Evolutionary conservation across 306 rosid genomes (phyloP), one percentile per base, ranked within the genome.

Genomic region (Gastrolobium bilobum): DNA sequence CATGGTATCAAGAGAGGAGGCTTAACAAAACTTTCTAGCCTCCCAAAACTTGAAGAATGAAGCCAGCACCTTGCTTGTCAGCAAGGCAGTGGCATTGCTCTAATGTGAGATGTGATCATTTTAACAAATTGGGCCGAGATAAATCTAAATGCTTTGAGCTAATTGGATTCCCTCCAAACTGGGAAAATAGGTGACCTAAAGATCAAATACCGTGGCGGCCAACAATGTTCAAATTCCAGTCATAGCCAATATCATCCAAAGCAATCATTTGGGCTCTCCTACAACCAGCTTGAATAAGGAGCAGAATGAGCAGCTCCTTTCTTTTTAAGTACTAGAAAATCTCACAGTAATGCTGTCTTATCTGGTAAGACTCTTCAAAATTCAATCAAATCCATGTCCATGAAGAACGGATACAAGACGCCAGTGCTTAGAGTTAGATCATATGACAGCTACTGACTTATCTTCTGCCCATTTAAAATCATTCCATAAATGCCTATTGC

Each of bases 191-290:
- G 29, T 4, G 29, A 51, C 15, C 5, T 4, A n/a, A 5, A n/a
- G 57, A 51, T 51, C 29, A 51, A n/a, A n/a, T 51, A 13, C 57
- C 4, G 57, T n/a, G 29, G 57, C 57, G 13, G 56, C 31, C 35
- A 26, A 56, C 62, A 56, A 20, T 9, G 13, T 20, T 56, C 35
- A 20, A 20, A 56, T 7, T 56, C 37, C 62, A 29, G 4, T 13
- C 62, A 26, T 56, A 56, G 37, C 62, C 56, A 50, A 50, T 50
- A 50, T n/a, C 56, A n/a, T 50, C 29, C 5, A 50, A n/a, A 50
- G 57, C 20, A n/a, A 51, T n/a, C 29, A 51, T 51, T n/a, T 4
- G 14, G 14, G 52, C 14, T 47, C 52, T 47, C n/a, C 3, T 10
- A 47, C 3, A 47, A n/a, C 52, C 10, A 10, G 52, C 52, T 47